Evolutionary conservation across 768 basidiomycete genomes (phyloP).

Genomic region (Neoboletus magnificus): DNA sequence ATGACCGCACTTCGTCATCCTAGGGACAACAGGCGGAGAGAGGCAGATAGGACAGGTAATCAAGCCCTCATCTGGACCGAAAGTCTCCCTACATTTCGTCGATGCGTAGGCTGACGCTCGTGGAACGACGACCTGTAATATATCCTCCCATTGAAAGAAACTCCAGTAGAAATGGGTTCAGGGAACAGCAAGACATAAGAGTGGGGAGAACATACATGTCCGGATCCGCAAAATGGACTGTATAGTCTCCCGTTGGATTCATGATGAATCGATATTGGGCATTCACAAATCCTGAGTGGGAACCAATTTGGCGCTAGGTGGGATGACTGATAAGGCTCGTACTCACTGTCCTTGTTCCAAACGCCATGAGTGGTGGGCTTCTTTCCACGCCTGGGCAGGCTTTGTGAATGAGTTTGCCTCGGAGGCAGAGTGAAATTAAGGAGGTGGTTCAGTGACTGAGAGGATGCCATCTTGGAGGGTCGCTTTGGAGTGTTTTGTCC

Average conservation of each 20-base stretch:
- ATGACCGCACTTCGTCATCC: conserved; percentile 98
- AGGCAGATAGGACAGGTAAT: conserved; percentile 94
- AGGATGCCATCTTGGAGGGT: conserved; percentile 63
- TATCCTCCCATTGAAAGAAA: conserved; percentile 94
- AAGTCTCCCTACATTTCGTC: conserved; percentile 47
- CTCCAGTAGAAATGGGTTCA: conserved; percentile 37
- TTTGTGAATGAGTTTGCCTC: conserved; percentile 61
- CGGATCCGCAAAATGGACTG: conserved; percentile 94
- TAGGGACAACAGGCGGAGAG: conserved; percentile 81
- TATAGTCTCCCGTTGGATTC: conserved; percentile 89
- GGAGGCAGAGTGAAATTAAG: conserved; percentile 94
- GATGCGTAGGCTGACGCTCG: conserved; percentile 73
- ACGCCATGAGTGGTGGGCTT: conserved; percentile 60
- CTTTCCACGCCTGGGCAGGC: conserved; percentile 71
- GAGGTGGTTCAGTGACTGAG: conserved; percentile 73
- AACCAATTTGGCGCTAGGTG: conserved; percentile 13
- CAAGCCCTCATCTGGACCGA: conserved; percentile 52
- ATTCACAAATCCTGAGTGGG: conserved; percentile 83
- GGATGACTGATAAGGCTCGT: conserved; percentile 7
- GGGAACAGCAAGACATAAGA: neutral
- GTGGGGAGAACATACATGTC: conserved; percentile 69
- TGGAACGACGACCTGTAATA: conserved; percentile 91
- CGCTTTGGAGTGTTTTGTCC: conserved; percentile 50
- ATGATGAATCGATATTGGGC: conserved; percentile 95
- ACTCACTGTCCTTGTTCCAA: conserved; percentile 93